Evolutionary conservation across 805 yeast species (phyloP).

Genomic region (Starmera dryadoides): DNA sequence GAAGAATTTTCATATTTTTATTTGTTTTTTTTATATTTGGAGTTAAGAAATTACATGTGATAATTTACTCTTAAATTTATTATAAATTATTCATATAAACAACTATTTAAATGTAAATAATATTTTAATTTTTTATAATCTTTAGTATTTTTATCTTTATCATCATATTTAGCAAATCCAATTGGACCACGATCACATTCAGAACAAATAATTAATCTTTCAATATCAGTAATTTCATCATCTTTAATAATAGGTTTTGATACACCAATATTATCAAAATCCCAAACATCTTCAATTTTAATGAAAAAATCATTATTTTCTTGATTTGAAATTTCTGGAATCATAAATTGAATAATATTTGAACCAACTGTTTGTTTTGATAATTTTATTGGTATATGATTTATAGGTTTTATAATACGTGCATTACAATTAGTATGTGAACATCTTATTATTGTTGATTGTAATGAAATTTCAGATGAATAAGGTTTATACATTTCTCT

Average conservation of each 20-base stretch:
- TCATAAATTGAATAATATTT: too few relatives aligned
- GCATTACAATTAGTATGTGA: slow-evolving; percentile 19
- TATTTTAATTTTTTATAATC: slow-evolving; percentile 34
- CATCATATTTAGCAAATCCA: slow-evolving; percentile 50
- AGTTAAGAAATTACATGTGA: too few relatives aligned
- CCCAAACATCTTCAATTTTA: slow-evolving; percentile 59
- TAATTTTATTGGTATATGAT: neutral
- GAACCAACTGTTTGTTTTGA: neutral
- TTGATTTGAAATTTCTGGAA: neutral
- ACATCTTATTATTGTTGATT: slow-evolving; percentile 12
- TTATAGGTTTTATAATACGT: slow-evolving; percentile 12
- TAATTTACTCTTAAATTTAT: too few relatives aligned
- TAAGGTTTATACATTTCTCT: too few relatives aligned
- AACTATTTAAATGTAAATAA: slow-evolving; percentile 39
- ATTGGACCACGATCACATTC: slow-evolving; percentile 77
- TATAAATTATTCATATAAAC: too few relatives aligned
- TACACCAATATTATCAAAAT: slow-evolving; percentile 73
- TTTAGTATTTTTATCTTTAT: slow-evolving; percentile 13
- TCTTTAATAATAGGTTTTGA: slow-evolving; percentile 28
- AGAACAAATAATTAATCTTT: slow-evolving; percentile 57
- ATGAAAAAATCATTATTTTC: slow-evolving; percentile 24
- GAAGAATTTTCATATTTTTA: too few relatives aligned
- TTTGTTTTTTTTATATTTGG: too few relatives aligned
- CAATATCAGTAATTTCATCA: slow-evolving; percentile 27
- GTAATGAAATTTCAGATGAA: too few relatives aligned